phyloP scores from a whole-genome alignment of 495 filamentous ascomycete genomes.

The Neurospora sp. region DNA sequence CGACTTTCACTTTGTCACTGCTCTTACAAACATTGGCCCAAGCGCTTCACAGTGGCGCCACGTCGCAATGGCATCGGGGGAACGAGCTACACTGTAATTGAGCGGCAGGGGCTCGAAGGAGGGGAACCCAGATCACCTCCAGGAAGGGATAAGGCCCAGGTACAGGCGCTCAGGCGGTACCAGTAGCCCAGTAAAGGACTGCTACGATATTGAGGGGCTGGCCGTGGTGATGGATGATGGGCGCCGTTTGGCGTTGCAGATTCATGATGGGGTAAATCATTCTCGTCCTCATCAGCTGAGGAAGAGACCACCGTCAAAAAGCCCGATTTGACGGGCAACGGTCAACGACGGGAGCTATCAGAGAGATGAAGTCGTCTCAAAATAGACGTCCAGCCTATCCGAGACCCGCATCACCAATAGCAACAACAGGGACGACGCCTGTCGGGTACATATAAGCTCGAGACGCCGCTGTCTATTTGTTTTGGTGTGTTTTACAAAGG shows the following conservation, averaged over 20 bases:
- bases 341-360: not conserved
- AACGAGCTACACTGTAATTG: slow-evolving; percentile 3
- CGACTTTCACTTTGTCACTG: not conserved
- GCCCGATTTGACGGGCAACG: not conserved
- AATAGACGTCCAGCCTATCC: not conserved
- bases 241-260: not conserved
- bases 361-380: not conserved
- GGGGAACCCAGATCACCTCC: not conserved
- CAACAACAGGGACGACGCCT: not conserved
- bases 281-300: not conserved
- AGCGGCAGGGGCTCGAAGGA: not conserved
- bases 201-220: not conserved
- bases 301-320: not conserved
- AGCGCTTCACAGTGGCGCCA: slow-evolving; percentile 36
- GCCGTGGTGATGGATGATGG: not conserved
- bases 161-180: not conserved
- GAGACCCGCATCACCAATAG: not conserved
- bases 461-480: not conserved
- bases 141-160: not conserved
- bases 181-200: not conserved
- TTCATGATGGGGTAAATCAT: not conserved
- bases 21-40: slow-evolving; percentile 23
- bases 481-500: not conserved
- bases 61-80: slow-evolving; percentile 38
- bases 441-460: not conserved